Evolutionary conservation across 176 grass and related monocot genomes (phyloP).

Genomic region (Cocos nucifera): DNA sequence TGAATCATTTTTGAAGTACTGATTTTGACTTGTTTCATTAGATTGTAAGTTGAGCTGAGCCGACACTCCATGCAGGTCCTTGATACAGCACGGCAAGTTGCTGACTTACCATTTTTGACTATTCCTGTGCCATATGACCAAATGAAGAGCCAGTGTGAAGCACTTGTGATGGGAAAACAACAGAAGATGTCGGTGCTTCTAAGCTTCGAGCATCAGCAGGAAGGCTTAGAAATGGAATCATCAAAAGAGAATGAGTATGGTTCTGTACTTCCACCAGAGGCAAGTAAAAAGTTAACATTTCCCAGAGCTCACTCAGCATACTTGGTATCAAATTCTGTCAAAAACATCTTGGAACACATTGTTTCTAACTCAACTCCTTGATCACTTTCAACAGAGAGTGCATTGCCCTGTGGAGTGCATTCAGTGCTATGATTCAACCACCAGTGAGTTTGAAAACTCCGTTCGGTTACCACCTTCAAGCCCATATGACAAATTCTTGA

Average conservation of each 20-base stretch:
- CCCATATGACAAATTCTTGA: slow-evolving; percentile 95
- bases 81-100: slow-evolving; percentile 63
- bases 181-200: slow-evolving; percentile 82
- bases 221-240: slow-evolving; percentile 21
- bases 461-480: slow-evolving; percentile 78
- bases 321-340: too few species aligned
- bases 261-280: background rate
- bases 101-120: slow-evolving; percentile 33
- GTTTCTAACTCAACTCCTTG: background rate
- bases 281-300: slow-evolving; percentile 38
- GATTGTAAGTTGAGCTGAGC: too few species aligned
- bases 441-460: slow-evolving; percentile 55
- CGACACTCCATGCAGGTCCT: slow-evolving; percentile 50
- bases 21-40: too few species aligned
- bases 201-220: slow-evolving; percentile 75
- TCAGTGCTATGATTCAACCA: slow-evolving; percentile 39
- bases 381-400: slow-evolving; percentile 35
- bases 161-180: slow-evolving; percentile 78
- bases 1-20: too few species aligned
- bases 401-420: slow-evolving; percentile 29
- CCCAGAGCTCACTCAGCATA: background rate
- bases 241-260: slow-evolving; percentile 13
- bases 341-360: too few species aligned
- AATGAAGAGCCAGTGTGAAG: slow-evolving; percentile 97
- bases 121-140: slow-evolving; percentile 75